Evolutionary conservation across 805 yeast genomes (phyloP).

Genomic region (Candida lessepsii): DNA sequence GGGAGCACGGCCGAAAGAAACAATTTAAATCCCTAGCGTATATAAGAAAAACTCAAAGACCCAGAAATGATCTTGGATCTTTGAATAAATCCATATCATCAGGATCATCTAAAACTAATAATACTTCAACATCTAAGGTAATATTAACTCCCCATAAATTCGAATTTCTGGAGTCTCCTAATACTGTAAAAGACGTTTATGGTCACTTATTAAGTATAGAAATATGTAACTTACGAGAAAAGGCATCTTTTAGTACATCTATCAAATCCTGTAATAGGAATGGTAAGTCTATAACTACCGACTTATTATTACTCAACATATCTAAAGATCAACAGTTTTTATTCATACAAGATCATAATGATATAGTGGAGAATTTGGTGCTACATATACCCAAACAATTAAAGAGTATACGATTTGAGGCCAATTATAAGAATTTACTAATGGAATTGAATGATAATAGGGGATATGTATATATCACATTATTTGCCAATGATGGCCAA

Average conservation of each 20-base stretch:
- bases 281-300: neutral
- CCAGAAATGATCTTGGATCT: constrained; percentile 1
- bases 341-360: constrained; percentile 3
- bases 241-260: neutral
- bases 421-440: neutral
- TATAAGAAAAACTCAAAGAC: neutral
- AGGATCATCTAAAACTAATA: neutral
- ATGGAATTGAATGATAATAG: constrained; percentile 9
- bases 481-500: constrained; percentile 3
- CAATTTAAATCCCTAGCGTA: neutral
- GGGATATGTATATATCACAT: constrained; percentile 7
- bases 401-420: neutral
- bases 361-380: constrained; percentile 5
- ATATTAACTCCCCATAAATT: neutral
- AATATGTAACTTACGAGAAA: constrained; percentile 1
- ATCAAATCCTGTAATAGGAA: constrained; percentile 4
- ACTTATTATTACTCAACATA: constrained; percentile 3
- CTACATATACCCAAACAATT: constrained; percentile 9
- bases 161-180: neutral
- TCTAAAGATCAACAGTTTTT: constrained; percentile 6
- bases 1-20: neutral
- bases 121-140: neutral
- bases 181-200: constrained; percentile 7
- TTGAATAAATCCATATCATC: neutral
- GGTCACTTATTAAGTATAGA: constrained; percentile 6